These are phyloP conservation scores for Populus pruinosa DNA, from an alignment of 345 rosid genomes.

Conservation along the genomic window DNA sequence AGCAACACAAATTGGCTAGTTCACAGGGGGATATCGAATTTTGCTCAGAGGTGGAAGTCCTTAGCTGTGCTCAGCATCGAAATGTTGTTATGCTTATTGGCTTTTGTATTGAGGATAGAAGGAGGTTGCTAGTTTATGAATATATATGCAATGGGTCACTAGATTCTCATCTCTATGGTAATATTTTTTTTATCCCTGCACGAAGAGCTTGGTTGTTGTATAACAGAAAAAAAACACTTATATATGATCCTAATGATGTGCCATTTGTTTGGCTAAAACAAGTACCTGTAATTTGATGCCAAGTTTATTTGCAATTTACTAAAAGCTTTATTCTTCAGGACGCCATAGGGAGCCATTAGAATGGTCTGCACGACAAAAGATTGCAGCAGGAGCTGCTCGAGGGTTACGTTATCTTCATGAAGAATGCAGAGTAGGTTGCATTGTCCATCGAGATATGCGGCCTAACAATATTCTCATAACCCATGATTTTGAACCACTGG, in stretches of 20 bases:
- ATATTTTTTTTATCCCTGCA: slow-evolving; percentile 2
- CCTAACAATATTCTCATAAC: slow-evolving; percentile 98
- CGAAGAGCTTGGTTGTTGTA: neutral
- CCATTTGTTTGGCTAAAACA: neutral
- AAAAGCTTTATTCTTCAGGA: slow-evolving; percentile 42
- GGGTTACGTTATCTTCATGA: slow-evolving; percentile 98
- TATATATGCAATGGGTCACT: slow-evolving; percentile 97
- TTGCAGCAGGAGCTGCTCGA: slow-evolving; percentile 97
- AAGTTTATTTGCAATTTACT: neutral
- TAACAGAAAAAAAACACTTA: neutral
- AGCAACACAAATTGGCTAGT: slow-evolving; percentile 97
- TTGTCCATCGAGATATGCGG: slow-evolving; percentile 99
- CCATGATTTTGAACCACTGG: slow-evolving; percentile 98
- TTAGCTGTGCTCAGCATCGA: slow-evolving; percentile 98
- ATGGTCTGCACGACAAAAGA: slow-evolving; percentile 92
- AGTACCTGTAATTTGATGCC: neutral
- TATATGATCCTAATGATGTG: neutral
- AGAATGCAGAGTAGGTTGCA: slow-evolving; percentile 99
- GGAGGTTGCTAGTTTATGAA: slow-evolving; percentile 92
- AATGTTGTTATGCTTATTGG: slow-evolving; percentile 98
- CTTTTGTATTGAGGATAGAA: slow-evolving; percentile 89
- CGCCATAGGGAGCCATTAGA: slow-evolving; percentile 59
- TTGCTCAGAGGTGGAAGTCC: slow-evolving; percentile 98
- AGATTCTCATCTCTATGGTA: slow-evolving; percentile 94
- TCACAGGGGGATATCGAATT: slow-evolving; percentile 98